phyloP scores from a whole-genome alignment of 2,329 filamentous ascomycete genomes.

The Aspergillus spinulosporus region DNA sequence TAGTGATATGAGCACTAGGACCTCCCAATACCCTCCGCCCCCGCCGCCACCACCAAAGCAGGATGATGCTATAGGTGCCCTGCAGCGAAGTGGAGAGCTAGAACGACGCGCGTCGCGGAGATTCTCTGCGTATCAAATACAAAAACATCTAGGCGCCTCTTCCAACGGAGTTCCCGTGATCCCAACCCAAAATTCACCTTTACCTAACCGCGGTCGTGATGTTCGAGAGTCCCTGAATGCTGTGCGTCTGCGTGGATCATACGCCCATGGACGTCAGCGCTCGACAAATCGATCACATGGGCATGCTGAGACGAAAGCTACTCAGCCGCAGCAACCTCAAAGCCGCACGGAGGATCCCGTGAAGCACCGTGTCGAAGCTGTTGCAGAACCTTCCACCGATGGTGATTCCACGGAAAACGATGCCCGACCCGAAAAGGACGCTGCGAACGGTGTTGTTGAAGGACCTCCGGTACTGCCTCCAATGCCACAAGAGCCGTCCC shows the following conservation, averaged over 20 bases:
- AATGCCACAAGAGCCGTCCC: conserved; percentile 36
- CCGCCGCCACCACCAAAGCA: conserved; percentile 79
- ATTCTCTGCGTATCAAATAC: conserved; percentile 96
- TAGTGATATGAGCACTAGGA: conserved; percentile 47
- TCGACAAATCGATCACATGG: conserved; percentile 57
- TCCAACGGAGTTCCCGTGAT: conserved; percentile 86
- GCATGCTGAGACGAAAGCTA: conserved; percentile 59
- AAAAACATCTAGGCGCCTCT: conserved; percentile 82
- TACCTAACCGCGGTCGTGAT: conserved; percentile 73
- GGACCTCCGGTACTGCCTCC: conserved; percentile 59
- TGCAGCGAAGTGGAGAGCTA: conserved; percentile 88
- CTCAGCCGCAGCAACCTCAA: conserved; percentile 41
- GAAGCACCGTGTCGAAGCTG: conserved; percentile 38
- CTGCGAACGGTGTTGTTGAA: conserved; percentile 47
- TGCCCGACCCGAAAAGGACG: conserved; percentile 43
- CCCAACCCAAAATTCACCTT: conserved; percentile 55
- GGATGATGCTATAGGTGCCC: conserved; percentile 83
- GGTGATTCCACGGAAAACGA: conserved; percentile 59
- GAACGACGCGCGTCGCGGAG: conserved; percentile 88
- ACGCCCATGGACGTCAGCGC: conserved; percentile 53
- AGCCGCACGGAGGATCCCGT: conserved; percentile 54
- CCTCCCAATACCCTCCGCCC: conserved; percentile 61
- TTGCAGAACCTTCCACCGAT: conserved; percentile 17
- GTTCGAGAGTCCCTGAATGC: conserved; percentile 80
- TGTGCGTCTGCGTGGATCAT: conserved; percentile 61